phyloP scores from a whole-genome alignment of 108 stramenopile species.

The Cyclotella distinguenda region DNA sequence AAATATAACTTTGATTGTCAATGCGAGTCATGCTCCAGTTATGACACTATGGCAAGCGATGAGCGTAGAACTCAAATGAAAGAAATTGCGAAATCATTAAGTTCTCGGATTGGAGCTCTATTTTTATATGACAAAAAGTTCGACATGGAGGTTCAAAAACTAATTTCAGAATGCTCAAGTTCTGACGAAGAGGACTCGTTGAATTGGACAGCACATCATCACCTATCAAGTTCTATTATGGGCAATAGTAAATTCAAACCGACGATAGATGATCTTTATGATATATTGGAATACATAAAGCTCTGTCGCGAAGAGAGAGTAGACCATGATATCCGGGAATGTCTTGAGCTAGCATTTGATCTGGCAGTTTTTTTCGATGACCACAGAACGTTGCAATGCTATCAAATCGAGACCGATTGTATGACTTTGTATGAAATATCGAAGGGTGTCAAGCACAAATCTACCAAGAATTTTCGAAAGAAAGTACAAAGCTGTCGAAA shows the following conservation, averaged over 20 bases:
- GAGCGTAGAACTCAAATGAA: slow-evolving; percentile 1
- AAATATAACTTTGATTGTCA: slow-evolving; percentile 17
- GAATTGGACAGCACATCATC: not conserved
- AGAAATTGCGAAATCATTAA: slow-evolving; percentile 8
- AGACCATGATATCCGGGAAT: not conserved
- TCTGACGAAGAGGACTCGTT: not conserved
- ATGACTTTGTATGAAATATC: slow-evolving; percentile 1
- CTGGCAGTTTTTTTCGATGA: slow-evolving; percentile 4
- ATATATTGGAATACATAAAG: slow-evolving; percentile 10
- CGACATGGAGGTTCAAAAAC: slow-evolving; percentile 1
- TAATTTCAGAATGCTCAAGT: not conserved
- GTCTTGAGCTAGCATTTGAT: slow-evolving; percentile 7
- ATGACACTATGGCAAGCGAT: not conserved
- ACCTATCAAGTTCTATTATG: not conserved
- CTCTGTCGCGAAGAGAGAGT: slow-evolving; percentile 2
- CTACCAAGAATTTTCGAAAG: slow-evolving; percentile 5
- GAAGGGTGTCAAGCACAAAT: slow-evolving; percentile 5
- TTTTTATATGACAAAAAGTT: slow-evolving; percentile 7
- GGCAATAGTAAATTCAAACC: slow-evolving; percentile 10
- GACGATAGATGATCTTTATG: not conserved
- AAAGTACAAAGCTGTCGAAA: slow-evolving; percentile 4
- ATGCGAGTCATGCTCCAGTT: not conserved
- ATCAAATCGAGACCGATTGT: not conserved
- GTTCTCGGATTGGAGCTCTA: not conserved
- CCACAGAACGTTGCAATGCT: not conserved